A percentile compares a stretch with the other conserved stretches of the same genome.
These are phyloP conservation scores for Penicillium sp. DNA, from an alignment of 2,329 filamentous ascomycete species.

Conservation along the genomic window DNA sequence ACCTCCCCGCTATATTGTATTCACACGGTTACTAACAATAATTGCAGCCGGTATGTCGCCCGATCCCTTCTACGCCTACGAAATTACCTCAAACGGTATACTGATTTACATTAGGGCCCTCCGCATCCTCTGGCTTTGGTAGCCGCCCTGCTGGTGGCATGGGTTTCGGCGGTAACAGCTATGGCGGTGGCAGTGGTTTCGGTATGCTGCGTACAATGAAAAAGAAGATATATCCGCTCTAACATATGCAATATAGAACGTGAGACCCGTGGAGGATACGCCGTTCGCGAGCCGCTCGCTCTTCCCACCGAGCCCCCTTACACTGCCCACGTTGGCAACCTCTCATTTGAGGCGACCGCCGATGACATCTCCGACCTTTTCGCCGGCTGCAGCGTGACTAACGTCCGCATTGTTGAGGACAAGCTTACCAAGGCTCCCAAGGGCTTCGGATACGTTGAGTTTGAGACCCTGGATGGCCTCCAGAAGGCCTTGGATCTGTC, in stretches of 20 bases:
- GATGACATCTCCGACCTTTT: conserved; percentile 86
- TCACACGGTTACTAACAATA: conserved; percentile 13
- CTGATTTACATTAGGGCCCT: conserved; percentile 35
- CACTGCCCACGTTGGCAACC: conserved; percentile 93
- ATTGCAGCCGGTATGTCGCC: conserved; percentile 33
- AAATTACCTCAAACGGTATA: conserved; percentile 3
- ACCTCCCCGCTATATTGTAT: conserved; percentile 7
- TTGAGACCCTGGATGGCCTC: conserved; percentile 80
- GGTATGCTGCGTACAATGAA: conserved; percentile 17
- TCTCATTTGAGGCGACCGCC: conserved; percentile 89
- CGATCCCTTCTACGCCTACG: not conserved
- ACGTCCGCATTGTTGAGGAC: conserved; percentile 94
- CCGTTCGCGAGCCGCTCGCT: conserved; percentile 68
- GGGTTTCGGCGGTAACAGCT: conserved; percentile 34
- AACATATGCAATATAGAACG: conserved; percentile 31
- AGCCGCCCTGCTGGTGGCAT: conserved; percentile 48
- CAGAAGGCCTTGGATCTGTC: conserved; percentile 87
- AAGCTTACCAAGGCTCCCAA: conserved; percentile 91
- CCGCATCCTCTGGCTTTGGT: conserved; percentile 49
- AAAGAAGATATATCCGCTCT: conserved; percentile 3
- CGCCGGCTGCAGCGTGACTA: conserved; percentile 77
- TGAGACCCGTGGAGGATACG: conserved; percentile 38
- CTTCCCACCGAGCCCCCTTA: conserved; percentile 90
- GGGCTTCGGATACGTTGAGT: conserved; percentile 98
- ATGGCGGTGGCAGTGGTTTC: conserved; percentile 24